These are phyloP conservation scores for Picochlorum costavermella DNA, from an alignment of 139 green algal species.

Conservation along the genomic window DNA sequence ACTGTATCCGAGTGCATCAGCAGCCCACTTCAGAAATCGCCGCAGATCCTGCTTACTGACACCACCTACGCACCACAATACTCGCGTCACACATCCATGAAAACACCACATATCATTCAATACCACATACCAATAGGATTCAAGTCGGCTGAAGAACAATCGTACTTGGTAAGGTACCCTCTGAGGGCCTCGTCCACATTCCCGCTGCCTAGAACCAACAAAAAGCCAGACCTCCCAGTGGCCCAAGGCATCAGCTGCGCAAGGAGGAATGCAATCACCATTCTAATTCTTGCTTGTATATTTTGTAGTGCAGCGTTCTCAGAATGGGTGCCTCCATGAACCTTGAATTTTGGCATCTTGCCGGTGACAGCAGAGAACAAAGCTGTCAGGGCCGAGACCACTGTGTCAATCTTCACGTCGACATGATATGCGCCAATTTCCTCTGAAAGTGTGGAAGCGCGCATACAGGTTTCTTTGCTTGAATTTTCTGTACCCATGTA, in stretches of 20 bases:
- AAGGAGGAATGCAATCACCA: slow-evolving; percentile 93
- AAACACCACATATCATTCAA: background rate
- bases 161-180: slow-evolving; percentile 85
- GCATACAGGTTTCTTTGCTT: slow-evolving; percentile 47
- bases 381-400: slow-evolving; percentile 48
- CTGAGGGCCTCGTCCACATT: slow-evolving; percentile 96
- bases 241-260: slow-evolving; percentile 77
- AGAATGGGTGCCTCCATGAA: slow-evolving; percentile 61
- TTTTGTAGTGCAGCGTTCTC: slow-evolving; percentile 97
- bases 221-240: slow-evolving; percentile 50
- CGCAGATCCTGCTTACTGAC: slow-evolving; percentile 74
- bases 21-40: slow-evolving; percentile 75
- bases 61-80: slow-evolving; percentile 27
- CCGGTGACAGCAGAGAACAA: slow-evolving; percentile 75
- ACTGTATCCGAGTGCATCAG: slow-evolving; percentile 64
- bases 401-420: slow-evolving; percentile 70
- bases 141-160: slow-evolving; percentile 90
- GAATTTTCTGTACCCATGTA: slow-evolving; percentile 95
- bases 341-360: slow-evolving; percentile 64
- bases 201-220: slow-evolving; percentile 87
- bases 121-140: slow-evolving; percentile 76
- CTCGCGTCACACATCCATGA: background rate
- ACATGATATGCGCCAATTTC: slow-evolving; percentile 81
- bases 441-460: slow-evolving; percentile 36
- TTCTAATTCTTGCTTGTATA: slow-evolving; percentile 86